Conservation (phyloP, 805 yeast genomes). For the Kregervanrija fluxuum region DNA sequence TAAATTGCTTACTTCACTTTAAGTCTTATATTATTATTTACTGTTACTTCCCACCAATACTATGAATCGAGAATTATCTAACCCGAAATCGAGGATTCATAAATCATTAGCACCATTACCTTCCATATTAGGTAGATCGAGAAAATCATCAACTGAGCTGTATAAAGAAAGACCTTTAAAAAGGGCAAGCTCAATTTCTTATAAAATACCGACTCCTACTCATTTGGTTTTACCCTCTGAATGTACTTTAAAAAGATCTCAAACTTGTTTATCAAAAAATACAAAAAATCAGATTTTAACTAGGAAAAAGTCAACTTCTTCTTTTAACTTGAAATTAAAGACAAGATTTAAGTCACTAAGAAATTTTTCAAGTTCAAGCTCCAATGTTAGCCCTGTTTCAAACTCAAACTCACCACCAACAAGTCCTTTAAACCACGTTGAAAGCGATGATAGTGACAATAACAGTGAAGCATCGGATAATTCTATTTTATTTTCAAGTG, state of each 20-base stretch:
- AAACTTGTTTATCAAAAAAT: constrained; percentile 10
- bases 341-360: constrained; percentile 3
- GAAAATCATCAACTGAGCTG: constrained; percentile 9
- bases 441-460: constrained; percentile 1
- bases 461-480: constrained; percentile 1
- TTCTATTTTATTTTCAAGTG: constrained; percentile 3
- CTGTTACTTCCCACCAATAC: neutral
- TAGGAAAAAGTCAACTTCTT: constrained; percentile 7
- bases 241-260: neutral
- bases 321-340: constrained; percentile 1
- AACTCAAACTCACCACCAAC: constrained; percentile 6
- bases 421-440: constrained; percentile 1
- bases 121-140: constrained; percentile 2
- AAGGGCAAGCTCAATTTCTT: constrained; percentile 23
- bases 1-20: neutral
- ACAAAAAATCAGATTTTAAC: constrained; percentile 11
- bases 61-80: neutral
- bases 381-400: neutral
- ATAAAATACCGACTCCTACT: constrained; percentile 16
- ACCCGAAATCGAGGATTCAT: neutral
- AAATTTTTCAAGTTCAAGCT: neutral
- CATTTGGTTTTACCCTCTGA: constrained; percentile 3
- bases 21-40: neutral
- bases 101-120: neutral
- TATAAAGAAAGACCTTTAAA: constrained; percentile 21